Evolutionary conservation across 257 asterid genomes (phyloP).

Genomic region (Solanum chmielewskii): DNA sequence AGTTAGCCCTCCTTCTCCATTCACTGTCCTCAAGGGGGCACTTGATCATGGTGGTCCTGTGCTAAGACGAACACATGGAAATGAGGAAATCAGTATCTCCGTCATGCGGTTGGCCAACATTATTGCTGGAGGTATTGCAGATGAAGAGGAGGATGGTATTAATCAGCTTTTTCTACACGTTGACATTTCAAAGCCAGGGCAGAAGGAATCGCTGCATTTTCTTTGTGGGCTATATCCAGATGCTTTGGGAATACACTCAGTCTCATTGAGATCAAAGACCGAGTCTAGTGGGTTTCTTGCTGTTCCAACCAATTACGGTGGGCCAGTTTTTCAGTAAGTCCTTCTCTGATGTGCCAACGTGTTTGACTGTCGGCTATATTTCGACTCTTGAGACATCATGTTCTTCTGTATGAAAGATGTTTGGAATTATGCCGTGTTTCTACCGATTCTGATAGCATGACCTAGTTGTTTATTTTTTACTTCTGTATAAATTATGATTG

Average conservation of each 20-base stretch:
- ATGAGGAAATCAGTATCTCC: slow-evolving; percentile 71
- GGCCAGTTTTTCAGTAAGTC: slow-evolving; percentile 85
- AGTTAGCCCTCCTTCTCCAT: slow-evolving; percentile 87
- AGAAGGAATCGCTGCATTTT: slow-evolving; percentile 56
- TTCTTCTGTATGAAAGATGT: not conserved
- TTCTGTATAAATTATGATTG: not conserved
- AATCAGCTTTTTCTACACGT: slow-evolving; percentile 77
- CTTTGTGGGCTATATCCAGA: slow-evolving; percentile 92
- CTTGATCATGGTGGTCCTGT: slow-evolving; percentile 72
- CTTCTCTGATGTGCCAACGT: not conserved
- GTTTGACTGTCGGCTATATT: not conserved
- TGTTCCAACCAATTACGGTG: slow-evolving; percentile 48
- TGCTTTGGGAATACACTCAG: slow-evolving; percentile 94
- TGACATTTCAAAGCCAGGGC: slow-evolving; percentile 72
- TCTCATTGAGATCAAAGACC: slow-evolving; percentile 49
- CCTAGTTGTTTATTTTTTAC: not conserved
- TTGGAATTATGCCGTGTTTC: not conserved
- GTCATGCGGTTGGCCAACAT: slow-evolving; percentile 68
- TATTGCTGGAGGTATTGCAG: slow-evolving; percentile 53
- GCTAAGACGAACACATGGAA: slow-evolving; percentile 44
- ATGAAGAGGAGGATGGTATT: slow-evolving; percentile 30
- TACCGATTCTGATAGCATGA: not conserved
- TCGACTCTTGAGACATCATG: not conserved
- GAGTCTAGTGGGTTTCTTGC: slow-evolving; percentile 44
- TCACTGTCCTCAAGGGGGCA: slow-evolving; percentile 71